Percentiles rank a stretch among this genome's conserved stretches.
Evolutionary conservation across 371 early-diverging fungal species (phyloP).

Genomic region (Syncephalastrum racemosum): DNA sequence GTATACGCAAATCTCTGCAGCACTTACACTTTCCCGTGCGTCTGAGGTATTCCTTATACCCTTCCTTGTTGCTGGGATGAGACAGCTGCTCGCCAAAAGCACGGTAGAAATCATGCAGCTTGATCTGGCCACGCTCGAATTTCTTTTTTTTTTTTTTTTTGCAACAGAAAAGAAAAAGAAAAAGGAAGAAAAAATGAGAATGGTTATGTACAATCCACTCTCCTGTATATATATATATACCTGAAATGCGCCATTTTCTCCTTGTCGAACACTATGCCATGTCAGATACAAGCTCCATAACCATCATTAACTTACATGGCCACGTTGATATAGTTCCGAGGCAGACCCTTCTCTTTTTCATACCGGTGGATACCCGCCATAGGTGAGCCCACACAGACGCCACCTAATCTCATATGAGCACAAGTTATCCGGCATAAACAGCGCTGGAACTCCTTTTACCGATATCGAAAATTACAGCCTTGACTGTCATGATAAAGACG

Average conservation of each 20-base stretch:
- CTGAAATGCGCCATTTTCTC: conserved; percentile 68
- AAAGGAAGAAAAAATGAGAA: conserved; percentile 11
- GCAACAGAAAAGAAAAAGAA: neutral
- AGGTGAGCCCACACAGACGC: conserved; percentile 82
- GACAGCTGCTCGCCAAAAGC: conserved; percentile 67
- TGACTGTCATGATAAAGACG: conserved; percentile 23
- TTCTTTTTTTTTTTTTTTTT: conserved; percentile 40
- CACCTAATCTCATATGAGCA: conserved; percentile 44
- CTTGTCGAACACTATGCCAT: conserved; percentile 46
- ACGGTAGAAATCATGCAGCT: conserved; percentile 62
- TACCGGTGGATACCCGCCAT: conserved; percentile 74
- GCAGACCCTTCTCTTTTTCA: conserved; percentile 67
- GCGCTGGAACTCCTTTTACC: conserved; percentile 14
- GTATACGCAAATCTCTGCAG: neutral
- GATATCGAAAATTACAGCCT: conserved; percentile 77
- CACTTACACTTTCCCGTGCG: conserved; percentile 47
- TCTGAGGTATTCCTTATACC: conserved; percentile 49
- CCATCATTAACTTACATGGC: conserved; percentile 73
- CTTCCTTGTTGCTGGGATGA: conserved; percentile 50
- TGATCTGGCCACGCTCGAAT: conserved; percentile 75
- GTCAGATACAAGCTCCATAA: no score
- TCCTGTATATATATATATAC: conserved; percentile 29
- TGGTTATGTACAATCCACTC: no score
- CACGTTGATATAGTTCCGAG: conserved; percentile 79
- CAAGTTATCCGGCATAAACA: neutral